A percentile compares a stretch with the other conserved stretches of the same genome.
Conservation (phyloP, 148 eudicot genomes). For the Rhododendron ferrugineum region DNA sequence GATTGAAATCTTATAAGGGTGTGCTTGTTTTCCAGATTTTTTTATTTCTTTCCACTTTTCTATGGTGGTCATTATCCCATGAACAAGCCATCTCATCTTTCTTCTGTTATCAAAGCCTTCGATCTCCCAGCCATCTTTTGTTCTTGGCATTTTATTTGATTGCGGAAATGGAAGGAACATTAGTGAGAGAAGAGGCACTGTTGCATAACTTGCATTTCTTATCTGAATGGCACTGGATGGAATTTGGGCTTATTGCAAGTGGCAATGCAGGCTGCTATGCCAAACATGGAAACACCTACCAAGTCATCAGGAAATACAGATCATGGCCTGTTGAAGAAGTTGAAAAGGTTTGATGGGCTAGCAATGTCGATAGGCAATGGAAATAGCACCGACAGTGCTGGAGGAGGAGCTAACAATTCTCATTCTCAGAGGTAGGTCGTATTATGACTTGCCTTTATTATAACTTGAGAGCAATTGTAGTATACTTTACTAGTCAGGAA, state of each 20-base stretch:
- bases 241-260: background rate
- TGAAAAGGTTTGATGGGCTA: conserved; percentile 82
- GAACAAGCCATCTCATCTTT: background rate
- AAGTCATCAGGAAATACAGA: conserved; percentile 66
- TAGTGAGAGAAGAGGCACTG: background rate
- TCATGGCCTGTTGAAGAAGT: conserved; percentile 56
- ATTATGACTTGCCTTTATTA: background rate
- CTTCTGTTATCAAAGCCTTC: background rate
- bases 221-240: background rate
- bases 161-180: background rate
- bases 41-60: background rate
- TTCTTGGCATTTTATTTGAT: background rate
- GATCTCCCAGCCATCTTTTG: background rate
- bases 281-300: conserved; percentile 64
- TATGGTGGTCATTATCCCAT: background rate
- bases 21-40: background rate
- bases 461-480: background rate
- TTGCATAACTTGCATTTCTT: background rate
- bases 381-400: conserved; percentile 44
- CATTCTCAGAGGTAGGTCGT: conserved; percentile 59
- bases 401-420: conserved; percentile 42
- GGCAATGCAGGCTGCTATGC: conserved; percentile 43
- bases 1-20: background rate
- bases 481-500: background rate
- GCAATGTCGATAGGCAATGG: conserved; percentile 86